Base-by-base conservation (phyloP, 192 early-diverging fungal genomes). In the Coemansia sp. region DNA sequence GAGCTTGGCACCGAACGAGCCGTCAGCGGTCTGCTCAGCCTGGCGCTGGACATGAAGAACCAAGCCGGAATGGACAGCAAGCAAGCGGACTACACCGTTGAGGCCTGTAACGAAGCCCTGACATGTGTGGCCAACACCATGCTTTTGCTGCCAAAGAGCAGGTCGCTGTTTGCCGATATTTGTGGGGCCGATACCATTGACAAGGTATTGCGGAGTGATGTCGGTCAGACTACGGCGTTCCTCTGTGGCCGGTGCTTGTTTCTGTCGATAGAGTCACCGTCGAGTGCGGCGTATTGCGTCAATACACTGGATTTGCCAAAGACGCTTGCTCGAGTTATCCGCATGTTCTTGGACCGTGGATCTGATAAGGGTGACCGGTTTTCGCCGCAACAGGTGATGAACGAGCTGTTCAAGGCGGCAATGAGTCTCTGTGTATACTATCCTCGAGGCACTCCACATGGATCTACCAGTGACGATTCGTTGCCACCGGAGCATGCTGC, bases 91-190 rank as follows among this genome's bases (percentile, higher is more conserved):
- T 34, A 72, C 41, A 29, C 31, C 11, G 34, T 58, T 6, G 50
- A 68, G 9, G 36, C 63, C 9, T 80, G 78, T 53, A 72, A 75
- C 8, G 79, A 81, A 25, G 70, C 79, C 1, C 68, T 81, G 55
- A 76, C 79, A 1, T 81, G 79, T 45, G 68, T 81, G 50, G 79
- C 79, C 17, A 81, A 81, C 29, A 71, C 79, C 29, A 76, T 81
- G 79, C 62, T 81, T 42, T 51, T 76, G 32, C 55, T 72, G 32
- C 64, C 74, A 11, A 58, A 51, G 4, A 70, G 70, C 71, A 70
- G 60, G 44, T 4, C 25, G 27, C n/a, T 61, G 34, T 61, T 61
- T 38, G 59, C 59, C 36, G 59, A 61, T 11, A 4, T 17, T 38
- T 12, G 36, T 25, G 59, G 59, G 2, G 59, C 59, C 34, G 21